Evolutionary conservation across 164 flowering plant genomes (phyloP), one percentile per base, ranked within the genome.

Genomic region (Brasenia schreberi): DNA sequence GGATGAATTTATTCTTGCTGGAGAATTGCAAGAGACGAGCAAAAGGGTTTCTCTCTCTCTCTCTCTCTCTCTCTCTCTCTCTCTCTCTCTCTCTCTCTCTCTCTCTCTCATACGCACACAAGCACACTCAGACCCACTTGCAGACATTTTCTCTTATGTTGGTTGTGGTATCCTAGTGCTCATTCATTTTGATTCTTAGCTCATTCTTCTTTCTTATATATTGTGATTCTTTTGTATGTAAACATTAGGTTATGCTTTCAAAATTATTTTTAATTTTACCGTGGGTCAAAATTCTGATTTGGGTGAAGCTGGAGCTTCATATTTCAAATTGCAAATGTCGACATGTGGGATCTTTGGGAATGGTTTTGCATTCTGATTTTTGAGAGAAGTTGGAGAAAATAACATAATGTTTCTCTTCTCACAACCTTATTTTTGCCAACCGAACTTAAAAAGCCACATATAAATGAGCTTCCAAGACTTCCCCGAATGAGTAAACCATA

Each of bases 21-120:
- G 99, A 69, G 99, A 94, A 77, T 90, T 94, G 68, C 97, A 91
- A 79, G 99, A 94, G 82, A 94, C 99, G 42, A 94, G 99, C 88
- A 94, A 94, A 73, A 91, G 76, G 96, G 99, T 94, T 27, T 52
- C 39, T 49, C 16, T 49, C 16, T 14, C 56, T 49, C 56, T 49
- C 14, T 7, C 56, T 49, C 56, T 7, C 56, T 7, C 53, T 52
- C 39, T 49, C 16, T 49, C 16, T 14, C 56, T 49, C 56, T 49
- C 14, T 7, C 56, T 49, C 56, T 7, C 56, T 7, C 56, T 52
- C 39, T 49, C 16, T 49, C 16, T 14, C 56, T 49, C 56, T 49
- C 14, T 7, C 56, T 49, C 56, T 7, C 56, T 7, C 52, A 39
- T 6, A 19, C 4, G 7, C 4, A 19, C 43, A 42, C 59, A 1